Conservation (phyloP, 2,329 filamentous ascomycete genomes). For the Pyrenochaeta sp. region DNA sequence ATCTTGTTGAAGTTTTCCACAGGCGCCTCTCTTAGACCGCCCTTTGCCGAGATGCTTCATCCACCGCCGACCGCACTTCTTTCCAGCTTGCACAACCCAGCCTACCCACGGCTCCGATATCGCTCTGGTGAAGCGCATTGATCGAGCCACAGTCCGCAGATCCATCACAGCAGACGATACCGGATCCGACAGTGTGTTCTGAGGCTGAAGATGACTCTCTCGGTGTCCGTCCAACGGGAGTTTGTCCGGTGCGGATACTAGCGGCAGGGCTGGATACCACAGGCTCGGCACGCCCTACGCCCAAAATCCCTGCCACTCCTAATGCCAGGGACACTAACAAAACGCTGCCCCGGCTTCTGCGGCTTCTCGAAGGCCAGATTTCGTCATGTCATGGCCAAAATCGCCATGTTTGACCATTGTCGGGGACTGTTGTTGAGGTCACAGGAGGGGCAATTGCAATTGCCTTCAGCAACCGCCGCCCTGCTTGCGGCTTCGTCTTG, state of each 20-base stretch:
- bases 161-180: not conserved
- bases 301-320: not conserved
- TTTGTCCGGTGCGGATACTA: slow-evolving; percentile 32
- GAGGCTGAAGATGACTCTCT: slow-evolving; percentile 22
- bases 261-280: slow-evolving; percentile 29
- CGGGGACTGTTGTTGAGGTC: not conserved
- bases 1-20: slow-evolving; percentile 15
- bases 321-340: slow-evolving; percentile 14
- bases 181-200: slow-evolving; percentile 10
- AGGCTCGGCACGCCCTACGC: slow-evolving; percentile 33
- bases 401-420: slow-evolving; percentile 1
- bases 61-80: not conserved
- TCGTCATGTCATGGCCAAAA: slow-evolving; percentile 7
- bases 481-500: not conserved
- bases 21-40: slow-evolving; percentile 26
- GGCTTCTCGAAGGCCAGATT: slow-evolving; percentile 13
- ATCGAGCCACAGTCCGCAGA: not conserved
- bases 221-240: slow-evolving; percentile 22
- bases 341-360: slow-evolving; percentile 15
- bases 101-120: slow-evolving; percentile 4
- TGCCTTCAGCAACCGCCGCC: not conserved
- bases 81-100: not conserved
- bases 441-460: slow-evolving; percentile 6
- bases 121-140: not conserved
- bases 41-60: slow-evolving; percentile 22